phyloP scores from a whole-genome alignment of 805 yeast species.

The Kluyveromyces lactis region DNA sequence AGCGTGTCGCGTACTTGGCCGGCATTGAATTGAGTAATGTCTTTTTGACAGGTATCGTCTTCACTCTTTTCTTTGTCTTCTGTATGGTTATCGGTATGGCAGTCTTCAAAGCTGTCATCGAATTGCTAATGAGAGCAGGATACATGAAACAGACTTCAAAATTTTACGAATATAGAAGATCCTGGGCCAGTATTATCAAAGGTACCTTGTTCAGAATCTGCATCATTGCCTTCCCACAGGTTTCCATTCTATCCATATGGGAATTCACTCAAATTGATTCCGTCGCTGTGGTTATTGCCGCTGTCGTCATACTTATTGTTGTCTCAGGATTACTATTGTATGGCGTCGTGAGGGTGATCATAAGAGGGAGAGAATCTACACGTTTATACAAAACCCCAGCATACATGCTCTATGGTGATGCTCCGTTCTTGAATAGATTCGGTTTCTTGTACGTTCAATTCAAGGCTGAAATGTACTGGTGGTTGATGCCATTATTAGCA shows the following conservation, averaged over 20 bases:
- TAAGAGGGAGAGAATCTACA: constrained; percentile 66
- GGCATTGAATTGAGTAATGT: constrained; percentile 79
- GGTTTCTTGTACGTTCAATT: constrained; percentile 91
- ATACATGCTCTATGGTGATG: constrained; percentile 79
- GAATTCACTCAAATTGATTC: constrained; percentile 80
- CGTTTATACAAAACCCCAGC: constrained; percentile 84
- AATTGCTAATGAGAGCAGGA: constrained; percentile 49
- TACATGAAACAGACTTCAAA: constrained; percentile 48
- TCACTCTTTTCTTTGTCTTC: constrained; percentile 71
- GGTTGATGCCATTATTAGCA: constrained; percentile 54
- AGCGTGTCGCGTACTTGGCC: constrained; percentile 81
- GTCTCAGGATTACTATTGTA: constrained; percentile 52
- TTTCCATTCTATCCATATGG: constrained; percentile 78
- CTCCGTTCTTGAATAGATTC: constrained; percentile 68
- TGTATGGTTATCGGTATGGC: constrained; percentile 47
- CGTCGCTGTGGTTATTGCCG: constrained; percentile 73
- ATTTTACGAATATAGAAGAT: constrained; percentile 67
- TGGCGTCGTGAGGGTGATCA: constrained; percentile 66
- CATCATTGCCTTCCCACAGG: constrained; percentile 80
- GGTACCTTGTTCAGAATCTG: constrained; percentile 83
- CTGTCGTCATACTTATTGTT: constrained; percentile 57
- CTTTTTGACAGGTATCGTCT: constrained; percentile 79
- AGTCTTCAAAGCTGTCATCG: constrained; percentile 63
- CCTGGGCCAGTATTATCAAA: constrained; percentile 79
- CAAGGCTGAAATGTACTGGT: constrained; percentile 81